Base-by-base conservation (phyloP, 75 land plant species). In the Pinus albicaulis region DNA sequence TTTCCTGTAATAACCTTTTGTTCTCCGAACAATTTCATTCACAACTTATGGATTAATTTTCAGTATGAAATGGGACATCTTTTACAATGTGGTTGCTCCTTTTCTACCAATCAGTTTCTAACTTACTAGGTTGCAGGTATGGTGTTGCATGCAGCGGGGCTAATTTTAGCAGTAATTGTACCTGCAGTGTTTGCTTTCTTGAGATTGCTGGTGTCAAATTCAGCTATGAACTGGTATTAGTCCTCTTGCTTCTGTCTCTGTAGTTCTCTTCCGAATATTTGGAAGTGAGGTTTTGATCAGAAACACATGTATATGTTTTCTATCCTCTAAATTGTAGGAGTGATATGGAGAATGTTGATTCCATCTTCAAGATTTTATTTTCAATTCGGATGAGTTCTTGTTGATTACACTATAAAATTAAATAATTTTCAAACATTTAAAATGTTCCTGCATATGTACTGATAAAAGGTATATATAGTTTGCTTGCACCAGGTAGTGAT, bases 151-250 rank as follows among this genome's bases (percentile, higher is more conserved):
- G 79, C 76, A 23, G 31, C 57, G 61, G 91, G 89, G 28, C 22
- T 87, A 55, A 58, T 92, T 55, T 79, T 93, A 28, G 97, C 86
- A 76, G 74, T 92, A 31, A 36, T 90, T 63, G 68, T 93, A 55
- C 99, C 99, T 57, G 79, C 89, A 59, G 56, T 80, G 10, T 81
- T 92, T 81, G 87, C 97, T 16, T 71, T 86, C 23, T 66, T 87
- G 53, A 83, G 99, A 76, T 80, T 93, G 76, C 20, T 84, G 19
- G 82, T 92, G 55, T 84, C 97, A 61, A 77, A 74, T 44, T 71
- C 89, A 77, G 89, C 92, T 52, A 96, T 96, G 97, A 85, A 62
- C 73, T 96, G 99, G 99, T 96, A 68, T 7, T 75, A 19, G 10
- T 44, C 55, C 26, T 61, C 23, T 34, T 53, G 25, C 78, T 56